Evolutionary conservation across 805 yeast species (phyloP).

Genomic region (Nakazawaea ernobii): DNA sequence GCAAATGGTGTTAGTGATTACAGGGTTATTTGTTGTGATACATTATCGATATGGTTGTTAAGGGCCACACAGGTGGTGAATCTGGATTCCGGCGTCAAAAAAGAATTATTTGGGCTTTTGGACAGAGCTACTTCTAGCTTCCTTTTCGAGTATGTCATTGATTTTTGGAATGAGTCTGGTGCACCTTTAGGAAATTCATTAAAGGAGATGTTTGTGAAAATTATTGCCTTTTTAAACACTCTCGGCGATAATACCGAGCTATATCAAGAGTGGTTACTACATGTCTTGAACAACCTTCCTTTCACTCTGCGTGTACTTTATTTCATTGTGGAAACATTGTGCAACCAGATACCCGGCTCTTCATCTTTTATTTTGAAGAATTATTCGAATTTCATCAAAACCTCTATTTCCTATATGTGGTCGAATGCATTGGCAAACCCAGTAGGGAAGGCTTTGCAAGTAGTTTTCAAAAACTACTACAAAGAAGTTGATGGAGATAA

Average conservation of each 20-base stretch:
- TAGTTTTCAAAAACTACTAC: constrained; percentile 31
- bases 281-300: constrained; percentile 35
- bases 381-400: constrained; percentile 40
- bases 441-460: constrained; percentile 50
- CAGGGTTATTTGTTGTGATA: constrained; percentile 47
- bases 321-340: constrained; percentile 51
- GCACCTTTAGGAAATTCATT: constrained; percentile 68
- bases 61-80: constrained; percentile 39
- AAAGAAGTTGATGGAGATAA: constrained; percentile 20
- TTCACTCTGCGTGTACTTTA: constrained; percentile 54
- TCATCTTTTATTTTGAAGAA: constrained; percentile 30
- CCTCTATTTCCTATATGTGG: constrained; percentile 44
- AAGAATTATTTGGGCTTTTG: constrained; percentile 9
- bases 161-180: constrained; percentile 66
- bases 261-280: constrained; percentile 39
- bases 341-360: constrained; percentile 39
- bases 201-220: constrained; percentile 51
- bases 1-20: constrained; percentile 30
- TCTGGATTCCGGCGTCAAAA: background rate
- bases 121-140: constrained; percentile 19
- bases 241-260: constrained; percentile 20
- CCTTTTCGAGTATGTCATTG: constrained; percentile 51
- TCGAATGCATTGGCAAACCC: constrained; percentile 62
- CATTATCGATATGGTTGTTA: constrained; percentile 59
- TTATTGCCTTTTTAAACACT: constrained; percentile 34